A percentile compares a stretch with the other conserved stretches of the same genome.
Conservation (phyloP, 768 basidiomycete genomes). For the Lentinula detonsa region DNA sequence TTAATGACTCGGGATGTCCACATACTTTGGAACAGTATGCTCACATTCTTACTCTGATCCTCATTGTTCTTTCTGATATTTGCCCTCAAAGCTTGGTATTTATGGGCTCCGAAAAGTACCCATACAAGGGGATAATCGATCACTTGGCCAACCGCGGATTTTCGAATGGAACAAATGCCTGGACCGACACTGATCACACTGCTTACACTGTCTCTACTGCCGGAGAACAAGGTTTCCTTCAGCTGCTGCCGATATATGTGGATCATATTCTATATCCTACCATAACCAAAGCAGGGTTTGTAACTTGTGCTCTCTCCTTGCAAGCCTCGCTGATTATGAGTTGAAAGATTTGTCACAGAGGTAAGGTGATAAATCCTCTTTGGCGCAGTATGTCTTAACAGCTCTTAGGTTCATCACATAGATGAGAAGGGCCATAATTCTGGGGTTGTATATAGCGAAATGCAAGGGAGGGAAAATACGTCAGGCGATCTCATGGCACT, state of each 20-base stretch:
- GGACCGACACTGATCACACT: conserved; percentile 95
- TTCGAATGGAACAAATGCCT: conserved; percentile 89
- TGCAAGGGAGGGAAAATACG: conserved; percentile 95
- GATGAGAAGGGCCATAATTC: conserved; percentile 87
- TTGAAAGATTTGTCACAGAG: conserved; percentile 49
- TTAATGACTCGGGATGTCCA: conserved; percentile 91
- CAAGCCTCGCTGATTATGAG: conserved; percentile 9
- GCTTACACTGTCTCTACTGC: conserved; percentile 96
- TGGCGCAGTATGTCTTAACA: neutral
- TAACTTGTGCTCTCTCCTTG: conserved; percentile 20
- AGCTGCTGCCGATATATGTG: conserved; percentile 82
- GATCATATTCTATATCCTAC: conserved; percentile 98
- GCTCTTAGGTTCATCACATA: conserved; percentile 81
- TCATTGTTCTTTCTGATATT: conserved; percentile 4
- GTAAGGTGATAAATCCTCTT: conserved; percentile 24
- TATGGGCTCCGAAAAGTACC: conserved; percentile 93
- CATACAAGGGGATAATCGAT: conserved; percentile 94
- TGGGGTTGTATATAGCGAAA: conserved; percentile 95
- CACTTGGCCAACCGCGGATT: conserved; percentile 92
- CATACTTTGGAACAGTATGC: conserved; percentile 94
- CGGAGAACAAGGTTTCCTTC: conserved; percentile 86
- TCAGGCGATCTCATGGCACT: conserved; percentile 87
- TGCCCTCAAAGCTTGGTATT: conserved; percentile 64
- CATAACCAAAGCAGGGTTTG: conserved; percentile 78
- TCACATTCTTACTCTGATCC: neutral